phyloP scores from a whole-genome alignment of 306 rosid genomes.

The Dalbergia cochinchinensis region DNA sequence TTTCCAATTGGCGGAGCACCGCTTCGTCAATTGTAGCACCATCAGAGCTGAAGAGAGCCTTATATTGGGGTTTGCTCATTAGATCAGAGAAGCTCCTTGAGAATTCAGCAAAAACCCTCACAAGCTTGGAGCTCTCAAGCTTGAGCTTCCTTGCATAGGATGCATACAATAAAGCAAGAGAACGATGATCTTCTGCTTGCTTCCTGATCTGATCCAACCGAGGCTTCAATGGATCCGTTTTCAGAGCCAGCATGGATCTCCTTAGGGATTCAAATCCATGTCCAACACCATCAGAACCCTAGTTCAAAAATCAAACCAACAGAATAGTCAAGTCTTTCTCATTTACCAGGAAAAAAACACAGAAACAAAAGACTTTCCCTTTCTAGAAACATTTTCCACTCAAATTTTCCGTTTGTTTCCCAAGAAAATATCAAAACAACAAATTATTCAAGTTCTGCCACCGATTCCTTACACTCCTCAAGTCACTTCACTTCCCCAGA shows the following conservation, averaged over 20 bases:
- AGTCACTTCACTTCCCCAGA: neutral
- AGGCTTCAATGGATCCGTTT: slow-evolving; percentile 77
- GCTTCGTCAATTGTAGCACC: slow-evolving; percentile 60
- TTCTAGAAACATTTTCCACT: neutral
- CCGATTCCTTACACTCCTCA: neutral
- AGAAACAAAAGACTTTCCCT: neutral
- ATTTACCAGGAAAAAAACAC: neutral
- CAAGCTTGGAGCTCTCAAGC: slow-evolving; percentile 75
- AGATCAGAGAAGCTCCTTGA: slow-evolving; percentile 69
- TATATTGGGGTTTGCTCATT: slow-evolving; percentile 58
- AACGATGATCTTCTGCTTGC: slow-evolving; percentile 76
- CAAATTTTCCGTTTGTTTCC: neutral
- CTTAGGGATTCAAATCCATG: slow-evolving; percentile 52
- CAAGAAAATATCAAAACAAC: neutral
- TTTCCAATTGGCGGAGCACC: slow-evolving; percentile 67
- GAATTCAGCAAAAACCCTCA: slow-evolving; percentile 71
- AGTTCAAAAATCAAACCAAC: slow-evolving; percentile 1
- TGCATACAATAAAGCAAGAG: slow-evolving; percentile 64
- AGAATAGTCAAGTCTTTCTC: neutral
- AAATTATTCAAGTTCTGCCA: neutral
- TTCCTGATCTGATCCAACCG: slow-evolving; percentile 76
- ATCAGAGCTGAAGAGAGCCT: slow-evolving; percentile 55
- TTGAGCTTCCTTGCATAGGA: slow-evolving; percentile 75
- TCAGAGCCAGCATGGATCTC: slow-evolving; percentile 69
- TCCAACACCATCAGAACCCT: slow-evolving; percentile 58